phyloP scores from a whole-genome alignment of 192 early-diverging fungal genomes.

The Paraglomus brasilianum region DNA sequence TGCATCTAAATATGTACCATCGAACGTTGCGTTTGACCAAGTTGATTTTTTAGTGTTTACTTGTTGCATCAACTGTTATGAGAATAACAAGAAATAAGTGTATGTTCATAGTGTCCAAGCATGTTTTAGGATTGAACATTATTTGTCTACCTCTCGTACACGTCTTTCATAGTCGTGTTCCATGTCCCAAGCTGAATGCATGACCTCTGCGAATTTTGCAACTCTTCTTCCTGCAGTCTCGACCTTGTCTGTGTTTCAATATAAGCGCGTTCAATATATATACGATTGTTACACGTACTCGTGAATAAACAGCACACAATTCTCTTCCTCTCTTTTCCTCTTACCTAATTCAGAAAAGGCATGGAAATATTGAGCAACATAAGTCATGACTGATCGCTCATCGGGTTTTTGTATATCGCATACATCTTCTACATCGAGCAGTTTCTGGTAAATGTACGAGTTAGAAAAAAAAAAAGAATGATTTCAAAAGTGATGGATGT shows the following conservation, averaged over 20 bases:
- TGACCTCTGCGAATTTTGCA: conserved; percentile 86
- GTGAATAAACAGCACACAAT: too few species aligned
- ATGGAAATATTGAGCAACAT: conserved; percentile 98
- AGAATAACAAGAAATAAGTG: neutral
- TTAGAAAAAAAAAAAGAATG: neutral
- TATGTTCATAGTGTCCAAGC: neutral
- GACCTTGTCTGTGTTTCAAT: conserved; percentile 64
- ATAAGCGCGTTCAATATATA: too few species aligned
- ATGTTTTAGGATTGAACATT: conserved; percentile 3
- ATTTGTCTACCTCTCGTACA: conserved; percentile 52
- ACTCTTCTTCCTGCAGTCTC: conserved; percentile 90
- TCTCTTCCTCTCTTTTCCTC: too few species aligned
- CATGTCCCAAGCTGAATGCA: conserved; percentile 91
- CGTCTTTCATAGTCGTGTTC: conserved; percentile 90
- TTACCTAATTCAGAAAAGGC: conserved; percentile 86
- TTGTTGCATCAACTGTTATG: conserved; percentile 60
- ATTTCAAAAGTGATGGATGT: too few species aligned
- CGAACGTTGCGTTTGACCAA: conserved; percentile 69
- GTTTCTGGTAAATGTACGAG: conserved; percentile 45
- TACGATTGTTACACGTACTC: too few species aligned
- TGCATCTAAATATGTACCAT: conserved; percentile 72
- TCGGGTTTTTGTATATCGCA: conserved; percentile 93
- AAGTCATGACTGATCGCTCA: conserved; percentile 97
- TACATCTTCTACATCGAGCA: conserved; percentile 95
- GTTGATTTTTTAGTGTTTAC: conserved; percentile 59